phyloP scores from a whole-genome alignment of 345 rosid species.

The Triadica sebifera region DNA sequence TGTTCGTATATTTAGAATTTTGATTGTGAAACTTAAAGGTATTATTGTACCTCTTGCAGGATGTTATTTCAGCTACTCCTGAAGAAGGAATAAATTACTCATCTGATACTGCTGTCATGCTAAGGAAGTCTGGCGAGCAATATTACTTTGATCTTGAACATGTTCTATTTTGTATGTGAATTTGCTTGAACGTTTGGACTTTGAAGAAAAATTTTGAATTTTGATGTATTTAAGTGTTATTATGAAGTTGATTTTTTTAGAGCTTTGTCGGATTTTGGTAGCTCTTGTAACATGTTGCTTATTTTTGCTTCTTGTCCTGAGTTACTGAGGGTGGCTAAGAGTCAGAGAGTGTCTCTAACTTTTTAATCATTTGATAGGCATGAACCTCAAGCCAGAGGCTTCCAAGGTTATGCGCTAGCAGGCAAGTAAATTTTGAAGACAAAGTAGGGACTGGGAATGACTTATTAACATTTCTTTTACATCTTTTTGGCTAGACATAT shows the following conservation, averaged over 20 bases:
- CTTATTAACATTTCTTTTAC: too few species aligned
- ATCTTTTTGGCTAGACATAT: too few species aligned
- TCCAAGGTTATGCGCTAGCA: too few species aligned
- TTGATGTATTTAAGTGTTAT: neutral
- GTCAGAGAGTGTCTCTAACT: neutral
- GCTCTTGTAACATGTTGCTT: neutral
- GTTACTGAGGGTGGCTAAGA: neutral
- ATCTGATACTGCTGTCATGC: conserved; percentile 5
- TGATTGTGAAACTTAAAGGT: neutral
- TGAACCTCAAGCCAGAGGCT: neutral
- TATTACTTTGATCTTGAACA: neutral
- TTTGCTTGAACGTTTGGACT: conserved; percentile 10
- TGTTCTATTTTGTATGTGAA: conserved; percentile 18
- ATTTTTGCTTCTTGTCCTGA: neutral
- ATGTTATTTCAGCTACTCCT: conserved; percentile 3
- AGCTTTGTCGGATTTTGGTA: neutral
- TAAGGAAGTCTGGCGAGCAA: conserved; percentile 18
- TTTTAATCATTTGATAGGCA: neutral
- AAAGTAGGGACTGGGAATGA: too few species aligned
- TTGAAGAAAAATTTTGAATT: neutral
- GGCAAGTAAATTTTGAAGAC: too few species aligned
- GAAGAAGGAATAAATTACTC: conserved; percentile 24
- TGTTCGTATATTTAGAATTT: neutral
- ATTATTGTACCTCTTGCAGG: conserved; percentile 20
- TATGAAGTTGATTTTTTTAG: conserved; percentile 9